Base-by-base conservation (phyloP, 106 monocot genomes). In the Dendrobium catenatum region DNA sequence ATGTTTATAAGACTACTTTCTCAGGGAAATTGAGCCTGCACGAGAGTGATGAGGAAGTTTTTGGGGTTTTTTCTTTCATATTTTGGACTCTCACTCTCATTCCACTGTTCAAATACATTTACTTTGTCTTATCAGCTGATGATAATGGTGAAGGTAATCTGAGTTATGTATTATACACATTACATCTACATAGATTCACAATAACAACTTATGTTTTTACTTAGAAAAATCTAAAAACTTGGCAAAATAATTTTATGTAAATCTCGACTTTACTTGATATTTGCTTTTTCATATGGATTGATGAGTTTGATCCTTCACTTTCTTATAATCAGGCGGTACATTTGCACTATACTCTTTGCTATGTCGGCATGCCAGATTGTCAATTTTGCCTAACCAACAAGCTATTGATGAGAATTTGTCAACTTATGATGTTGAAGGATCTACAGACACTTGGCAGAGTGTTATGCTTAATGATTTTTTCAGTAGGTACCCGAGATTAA, bases 301-400 rank as follows among this genome's bases (percentile, higher is more conserved):
- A 70, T 42, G 8, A 41, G 29, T 17, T 79, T 40, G 26, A 58
- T 24, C 41, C 11, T 6, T 17, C 72, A 22, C 19, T 78, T 17
- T 17, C 8, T 51, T 56, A 43, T 82, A 78, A 51, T 79, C 88
- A 93, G 93, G 95, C 77, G 95, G 95, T 58, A 87, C 95, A 10
- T 95, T 95, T 82, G 95, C 95, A 27, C 82, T 95, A 18, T 95
- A 95, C 78, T 91, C 95, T 48, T 77, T 95, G 58, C 92, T 92
- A 10, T 92, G 91, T 77, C 83, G 95, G 68, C 95, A 95, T 83
- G 92, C 91, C 47, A 90, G 85, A 47, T 81, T 95, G 56, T 81
- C 82, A 31, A 76, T 92, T 22, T 78, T 92, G 41, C 91, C 95
- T 8, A 95, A 92, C 82, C 95, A 95, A 80, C 91, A 92, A 81